phyloP scores from a whole-genome alignment of 192 early-diverging fungal species.

The Rhizophlyctis rosea region DNA sequence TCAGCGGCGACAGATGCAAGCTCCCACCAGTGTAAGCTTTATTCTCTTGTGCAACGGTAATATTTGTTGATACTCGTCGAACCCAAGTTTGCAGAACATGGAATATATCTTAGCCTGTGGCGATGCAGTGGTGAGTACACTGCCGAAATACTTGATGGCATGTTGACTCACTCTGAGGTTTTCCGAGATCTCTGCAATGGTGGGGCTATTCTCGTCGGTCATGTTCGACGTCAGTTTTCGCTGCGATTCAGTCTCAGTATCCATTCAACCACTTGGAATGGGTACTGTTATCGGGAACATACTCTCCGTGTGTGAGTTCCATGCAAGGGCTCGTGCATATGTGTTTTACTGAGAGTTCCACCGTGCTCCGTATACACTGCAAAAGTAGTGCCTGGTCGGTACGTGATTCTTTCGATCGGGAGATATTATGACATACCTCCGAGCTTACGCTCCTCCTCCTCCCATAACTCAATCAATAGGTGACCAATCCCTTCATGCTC shows the following conservation, averaged over 20 bases:
- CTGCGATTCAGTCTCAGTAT: neutral
- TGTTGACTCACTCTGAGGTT: constrained; percentile 25
- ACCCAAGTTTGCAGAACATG: constrained; percentile 46
- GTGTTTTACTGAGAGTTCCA: too few relatives aligned
- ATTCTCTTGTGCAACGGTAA: constrained; percentile 27
- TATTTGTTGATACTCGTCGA: constrained; percentile 18
- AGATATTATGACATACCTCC: constrained; percentile 39
- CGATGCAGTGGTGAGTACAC: neutral
- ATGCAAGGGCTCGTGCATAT: too few relatives aligned
- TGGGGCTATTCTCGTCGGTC: neutral
- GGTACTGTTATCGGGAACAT: too few relatives aligned
- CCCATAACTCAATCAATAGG: constrained; percentile 41
- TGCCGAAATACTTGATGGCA: too few relatives aligned
- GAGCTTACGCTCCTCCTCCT: constrained; percentile 32
- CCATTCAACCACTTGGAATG: too few relatives aligned
- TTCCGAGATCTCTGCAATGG: constrained; percentile 27
- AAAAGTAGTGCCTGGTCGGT: too few relatives aligned
- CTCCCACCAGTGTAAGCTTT: constrained; percentile 32
- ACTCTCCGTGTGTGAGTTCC: too few relatives aligned
- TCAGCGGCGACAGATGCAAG: neutral
- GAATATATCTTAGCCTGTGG: constrained; percentile 46
- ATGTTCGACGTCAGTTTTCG: neutral
- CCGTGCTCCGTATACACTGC: too few relatives aligned
- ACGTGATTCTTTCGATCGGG: too few relatives aligned
- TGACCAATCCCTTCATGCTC: constrained; percentile 26